Conservation (phyloP, 768 basidiomycete species). For the Rhodotorula diobovata region DNA sequence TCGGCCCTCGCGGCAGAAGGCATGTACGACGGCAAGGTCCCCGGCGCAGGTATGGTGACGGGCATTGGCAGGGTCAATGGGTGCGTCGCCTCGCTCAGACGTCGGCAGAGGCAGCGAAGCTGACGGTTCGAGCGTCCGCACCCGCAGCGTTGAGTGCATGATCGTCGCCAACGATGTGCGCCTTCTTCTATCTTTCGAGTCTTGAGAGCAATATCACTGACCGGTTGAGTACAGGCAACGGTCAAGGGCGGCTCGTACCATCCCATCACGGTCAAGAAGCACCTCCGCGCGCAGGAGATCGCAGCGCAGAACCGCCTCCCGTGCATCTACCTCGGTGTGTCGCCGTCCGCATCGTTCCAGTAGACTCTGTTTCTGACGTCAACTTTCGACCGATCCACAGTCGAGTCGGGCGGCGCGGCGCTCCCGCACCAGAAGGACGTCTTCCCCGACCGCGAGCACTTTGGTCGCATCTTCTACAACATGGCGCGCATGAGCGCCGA, state of each 20-base stretch:
- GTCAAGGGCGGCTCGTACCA: slow-evolving; percentile 37
- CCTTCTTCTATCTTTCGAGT: neutral
- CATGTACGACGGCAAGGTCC: slow-evolving; percentile 70
- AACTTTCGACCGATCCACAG: slow-evolving; percentile 49
- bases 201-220: neutral
- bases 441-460: slow-evolving; percentile 92
- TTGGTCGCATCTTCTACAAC: slow-evolving; percentile 94
- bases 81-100: slow-evolving; percentile 2
- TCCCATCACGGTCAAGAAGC: slow-evolving; percentile 72
- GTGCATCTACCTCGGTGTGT: slow-evolving; percentile 82
- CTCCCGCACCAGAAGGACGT: slow-evolving; percentile 75
- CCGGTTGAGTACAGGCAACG: slow-evolving; percentile 14
- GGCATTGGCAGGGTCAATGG: slow-evolving; percentile 52
- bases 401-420: slow-evolving; percentile 90
- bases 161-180: slow-evolving; percentile 91
- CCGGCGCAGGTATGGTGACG: slow-evolving; percentile 85
- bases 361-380: neutral
- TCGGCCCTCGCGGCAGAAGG: slow-evolving; percentile 80
- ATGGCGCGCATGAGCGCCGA: slow-evolving; percentile 58
- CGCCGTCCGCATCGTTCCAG: no score
- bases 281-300: slow-evolving; percentile 87
- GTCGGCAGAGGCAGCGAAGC: neutral
- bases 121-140: neutral
- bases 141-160: slow-evolving; percentile 72
- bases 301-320: slow-evolving; percentile 85